Conservation (phyloP, 225 moss, liverwort and hornwort genomes). For the Polytrichum formosum region DNA sequence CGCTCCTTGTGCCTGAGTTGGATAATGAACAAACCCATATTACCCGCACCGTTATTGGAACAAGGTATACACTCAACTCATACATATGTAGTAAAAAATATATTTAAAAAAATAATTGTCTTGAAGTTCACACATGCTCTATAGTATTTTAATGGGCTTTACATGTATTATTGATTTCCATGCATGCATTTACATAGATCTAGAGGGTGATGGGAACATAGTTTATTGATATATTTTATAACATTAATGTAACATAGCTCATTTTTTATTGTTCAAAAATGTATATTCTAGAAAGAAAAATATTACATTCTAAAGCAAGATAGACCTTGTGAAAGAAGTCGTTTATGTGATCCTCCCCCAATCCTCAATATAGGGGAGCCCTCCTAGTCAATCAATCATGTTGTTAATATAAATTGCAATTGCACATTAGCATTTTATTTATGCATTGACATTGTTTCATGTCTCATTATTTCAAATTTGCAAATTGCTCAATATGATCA, state of each 20-base stretch:
- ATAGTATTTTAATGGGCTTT: too few species aligned
- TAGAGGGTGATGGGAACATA: too few species aligned
- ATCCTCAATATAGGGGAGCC: too few species aligned
- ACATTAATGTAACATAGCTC: neutral
- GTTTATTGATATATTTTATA: neutral
- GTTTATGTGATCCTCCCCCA: neutral
- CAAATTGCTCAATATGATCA: neutral
- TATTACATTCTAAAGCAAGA: neutral
- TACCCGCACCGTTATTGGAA: slow-evolving; percentile 31
- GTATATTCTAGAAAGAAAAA: too few species aligned
- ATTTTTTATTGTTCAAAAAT: neutral
- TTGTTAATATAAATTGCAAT: neutral
- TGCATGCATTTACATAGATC: too few species aligned
- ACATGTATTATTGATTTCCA: too few species aligned
- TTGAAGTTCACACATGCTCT: neutral
- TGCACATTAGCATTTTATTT: neutral
- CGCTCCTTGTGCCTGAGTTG: slow-evolving; percentile 38
- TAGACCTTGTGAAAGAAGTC: neutral
- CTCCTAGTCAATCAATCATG: too few species aligned
- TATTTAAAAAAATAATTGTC: neutral
- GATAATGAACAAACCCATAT: slow-evolving; percentile 35
- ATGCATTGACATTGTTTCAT: neutral
- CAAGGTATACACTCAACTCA: slow-evolving; percentile 21
- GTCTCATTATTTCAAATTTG: too few species aligned
- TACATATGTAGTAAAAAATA: neutral